phyloP scores from a whole-genome alignment of 306 rosid genomes.

The Cucumis melo region DNA sequence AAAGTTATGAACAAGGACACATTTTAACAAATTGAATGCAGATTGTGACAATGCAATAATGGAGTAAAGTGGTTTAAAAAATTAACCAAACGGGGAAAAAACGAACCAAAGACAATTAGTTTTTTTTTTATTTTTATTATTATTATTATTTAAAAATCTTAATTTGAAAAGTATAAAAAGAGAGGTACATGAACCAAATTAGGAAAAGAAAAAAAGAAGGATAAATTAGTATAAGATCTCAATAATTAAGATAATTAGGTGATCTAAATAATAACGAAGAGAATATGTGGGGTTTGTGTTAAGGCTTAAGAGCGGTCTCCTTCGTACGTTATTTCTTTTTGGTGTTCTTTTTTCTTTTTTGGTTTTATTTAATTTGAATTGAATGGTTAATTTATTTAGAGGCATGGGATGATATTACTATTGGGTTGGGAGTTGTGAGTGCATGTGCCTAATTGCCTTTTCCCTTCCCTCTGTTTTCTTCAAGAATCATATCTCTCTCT shows the following conservation, averaged over 20 bases:
- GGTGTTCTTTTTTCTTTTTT: background rate
- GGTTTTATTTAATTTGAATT: background rate
- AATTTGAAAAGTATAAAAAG: too few relatives aligned
- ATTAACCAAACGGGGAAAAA: too few relatives aligned
- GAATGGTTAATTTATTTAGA: background rate
- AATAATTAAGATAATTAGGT: background rate
- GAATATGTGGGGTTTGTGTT: background rate
- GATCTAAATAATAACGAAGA: background rate
- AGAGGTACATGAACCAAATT: background rate
- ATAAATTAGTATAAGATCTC: background rate
- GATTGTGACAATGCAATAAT: too few relatives aligned
- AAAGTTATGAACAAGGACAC: background rate
- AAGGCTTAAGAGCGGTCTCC: background rate
- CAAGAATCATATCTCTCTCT: background rate
- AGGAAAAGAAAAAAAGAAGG: background rate
- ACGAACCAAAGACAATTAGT: too few relatives aligned
- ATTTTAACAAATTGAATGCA: too few relatives aligned
- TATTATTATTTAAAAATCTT: too few relatives aligned
- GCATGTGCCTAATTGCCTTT: background rate
- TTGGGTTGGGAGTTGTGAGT: background rate
- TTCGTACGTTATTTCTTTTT: background rate
- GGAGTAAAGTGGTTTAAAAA: background rate
- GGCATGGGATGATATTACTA: conserved; percentile 15
- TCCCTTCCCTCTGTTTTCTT: background rate
- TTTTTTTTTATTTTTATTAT: too few relatives aligned